Conservation (phyloP, 306 rosid genomes). For the Quercus dentata region DNA sequence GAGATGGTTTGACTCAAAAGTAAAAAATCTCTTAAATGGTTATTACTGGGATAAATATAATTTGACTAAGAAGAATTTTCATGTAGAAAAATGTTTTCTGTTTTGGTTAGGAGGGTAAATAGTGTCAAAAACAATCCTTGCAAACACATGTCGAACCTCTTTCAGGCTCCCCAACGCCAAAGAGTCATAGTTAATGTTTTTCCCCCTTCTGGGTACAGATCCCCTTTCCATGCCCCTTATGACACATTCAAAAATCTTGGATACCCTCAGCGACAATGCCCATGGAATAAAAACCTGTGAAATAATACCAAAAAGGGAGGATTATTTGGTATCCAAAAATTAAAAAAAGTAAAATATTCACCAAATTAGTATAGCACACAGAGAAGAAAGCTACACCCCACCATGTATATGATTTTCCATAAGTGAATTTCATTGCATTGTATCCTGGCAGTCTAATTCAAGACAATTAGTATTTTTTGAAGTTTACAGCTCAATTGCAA, state of each 20-base stretch:
- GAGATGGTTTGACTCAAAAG: neutral
- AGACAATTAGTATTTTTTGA: neutral
- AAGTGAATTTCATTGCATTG: neutral
- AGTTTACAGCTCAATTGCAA: neutral
- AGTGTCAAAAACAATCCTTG: constrained; percentile 32
- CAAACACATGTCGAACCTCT: constrained; percentile 36
- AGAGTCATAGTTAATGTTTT: constrained; percentile 22
- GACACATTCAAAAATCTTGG: constrained; percentile 30
- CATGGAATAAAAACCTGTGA: constrained; percentile 37
- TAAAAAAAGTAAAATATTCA: neutral
- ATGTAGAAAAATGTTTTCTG: neutral
- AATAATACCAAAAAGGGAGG: neutral
- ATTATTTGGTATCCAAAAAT: neutral
- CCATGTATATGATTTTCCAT: neutral
- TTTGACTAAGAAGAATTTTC: neutral
- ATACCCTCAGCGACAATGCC: constrained; percentile 24
- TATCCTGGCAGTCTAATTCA: neutral
- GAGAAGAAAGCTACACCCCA: neutral
- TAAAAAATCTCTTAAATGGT: neutral
- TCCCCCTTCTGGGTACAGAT: constrained; percentile 18
- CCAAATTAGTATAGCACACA: neutral
- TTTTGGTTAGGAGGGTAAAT: constrained; percentile 24
- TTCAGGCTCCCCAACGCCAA: constrained; percentile 30
- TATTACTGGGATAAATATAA: neutral
- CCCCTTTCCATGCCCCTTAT: constrained; percentile 18